Evolutionary conservation across 2,329 filamentous ascomycete species (phyloP), one percentile per base, ranked within the genome.

Genomic region (Colletotrichum limetticola): DNA sequence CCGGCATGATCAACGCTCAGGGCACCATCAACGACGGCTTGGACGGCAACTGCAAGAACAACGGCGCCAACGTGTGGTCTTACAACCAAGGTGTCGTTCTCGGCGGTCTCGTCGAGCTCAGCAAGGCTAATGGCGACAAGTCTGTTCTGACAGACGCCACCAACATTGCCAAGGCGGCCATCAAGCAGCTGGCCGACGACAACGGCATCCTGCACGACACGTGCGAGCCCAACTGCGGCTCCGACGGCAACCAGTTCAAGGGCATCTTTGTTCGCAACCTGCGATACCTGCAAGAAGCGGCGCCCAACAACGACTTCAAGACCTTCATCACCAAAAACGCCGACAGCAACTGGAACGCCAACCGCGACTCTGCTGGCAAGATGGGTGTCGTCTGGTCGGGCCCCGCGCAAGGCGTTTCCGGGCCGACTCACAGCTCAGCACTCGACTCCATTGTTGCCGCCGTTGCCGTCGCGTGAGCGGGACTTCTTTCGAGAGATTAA

Each of bases 251-350:
- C 42, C 90, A 93, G 77, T 95, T 94, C 86, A 94, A 95, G 81
- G 93, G 93, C 4, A 85, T 94, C 46, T 93, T 94, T 75, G 85
- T 89, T 19, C 87, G 91, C 24, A 93, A 93, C 77, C 82, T 95
- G 24, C 85, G 86, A 42, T 87, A 88, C 67, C 80, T 95, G 42
- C 84, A 92, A 26, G 77, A 82, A 1, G 87, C 81, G 3, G 86
- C 85, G 1, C 88, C 88, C 0, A 82, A 87, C 49, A 79, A 84
- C 3, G 79, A 79, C 11, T 92, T 91, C 77, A 82, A 81, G 14
- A 78, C 82, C 2, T 91, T 91, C 68, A 88, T 94, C 68, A 79
- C 86, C 60, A 83, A 80, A 32, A 94, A 93, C 71, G 92, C 92
- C 11, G 83, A 92, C 74, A 88, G 87, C 57, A 90, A 94, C 71